Conservation (phyloP, 1,284 basidiomycete genomes). For the Pseudozyma flocculosa region DNA sequence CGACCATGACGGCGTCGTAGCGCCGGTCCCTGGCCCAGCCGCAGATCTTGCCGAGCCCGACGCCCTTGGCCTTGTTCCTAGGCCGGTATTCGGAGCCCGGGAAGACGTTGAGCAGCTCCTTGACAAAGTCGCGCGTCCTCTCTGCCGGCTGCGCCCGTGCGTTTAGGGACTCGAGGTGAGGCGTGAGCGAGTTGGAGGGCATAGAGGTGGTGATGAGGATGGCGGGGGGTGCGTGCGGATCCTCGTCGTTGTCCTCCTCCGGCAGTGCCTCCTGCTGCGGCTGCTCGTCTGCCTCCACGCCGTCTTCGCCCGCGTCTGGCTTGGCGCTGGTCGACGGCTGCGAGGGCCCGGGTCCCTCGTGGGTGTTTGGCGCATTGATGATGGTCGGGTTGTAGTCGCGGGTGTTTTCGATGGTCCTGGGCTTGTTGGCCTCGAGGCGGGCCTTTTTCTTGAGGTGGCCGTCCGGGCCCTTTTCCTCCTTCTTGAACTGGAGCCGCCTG, state of each 20-base stretch:
- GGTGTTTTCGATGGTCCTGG: constrained; percentile 88
- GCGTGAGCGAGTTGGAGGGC: constrained; percentile 49
- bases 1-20: constrained; percentile 84
- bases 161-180: constrained; percentile 59
- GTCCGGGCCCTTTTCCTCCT: constrained; percentile 64
- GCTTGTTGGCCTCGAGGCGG: constrained; percentile 78
- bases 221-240: constrained; percentile 46
- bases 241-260: constrained; percentile 36
- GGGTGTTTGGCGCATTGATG: constrained; percentile 55
- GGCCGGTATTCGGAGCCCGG: constrained; percentile 92
- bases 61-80: constrained; percentile 86
- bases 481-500: constrained; percentile 67
- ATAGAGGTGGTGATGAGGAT: constrained; percentile 53
- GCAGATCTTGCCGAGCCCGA: constrained; percentile 88
- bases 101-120: constrained; percentile 86
- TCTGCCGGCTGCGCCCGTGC: constrained; percentile 64
- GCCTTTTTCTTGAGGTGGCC: constrained; percentile 70
- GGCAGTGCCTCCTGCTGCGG: constrained; percentile 52
- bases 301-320: constrained; percentile 1
- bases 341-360: constrained; percentile 60
- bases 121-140: constrained; percentile 63
- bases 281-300: constrained; percentile 19
- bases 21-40: constrained; percentile 87
- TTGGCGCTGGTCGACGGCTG: neutral
- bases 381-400: constrained; percentile 85